Evolutionary conservation across 441 rosid species (phyloP), one percentile per base, ranked within the genome.

Genomic region (Pelargonium myrrhifolium): DNA sequence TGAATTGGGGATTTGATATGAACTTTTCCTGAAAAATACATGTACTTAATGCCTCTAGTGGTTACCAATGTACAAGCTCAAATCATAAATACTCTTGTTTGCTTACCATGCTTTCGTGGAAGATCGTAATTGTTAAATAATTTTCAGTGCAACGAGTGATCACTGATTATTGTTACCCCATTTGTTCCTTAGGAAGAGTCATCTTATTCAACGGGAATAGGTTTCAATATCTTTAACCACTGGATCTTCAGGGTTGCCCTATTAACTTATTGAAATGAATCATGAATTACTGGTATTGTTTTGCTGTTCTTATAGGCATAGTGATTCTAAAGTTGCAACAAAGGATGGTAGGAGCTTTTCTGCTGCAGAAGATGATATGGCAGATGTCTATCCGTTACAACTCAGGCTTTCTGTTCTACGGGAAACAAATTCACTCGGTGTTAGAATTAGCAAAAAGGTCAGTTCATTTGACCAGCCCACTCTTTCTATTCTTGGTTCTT

Each of bases 371-470:
- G 96, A 89, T 82, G 97, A 92, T 78, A 85, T 89, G 84, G 86
- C 88, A 10, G 98, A 92, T 80, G 99, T 90, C 66, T 95, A 92
- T 82, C 97, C 97, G 42, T 82, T 95, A 62, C 90, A 87, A 71
- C 87, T 95, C 64, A 87, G 96, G 81, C 87, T 95, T 72, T 82
- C 93, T 76, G 72, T 86, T 75, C 72, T 77, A 73, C 80, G 74
- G 69, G 98, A 95, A 77, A 76, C 81, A n/a, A 87, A 79, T 74
- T 78, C 85, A 0, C 71, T 92, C 78, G 94, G 90, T 65, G 92
- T 95, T 58, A 95, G 84, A 80, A 87, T 95, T 66, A 83, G 83
- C 87, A 95, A 95, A 85, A 95, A 92, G 89, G 98, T 92, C 35
- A 31, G 65, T 70, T 81, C 14, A 35, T 66, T 61, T 28, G 55